phyloP scores from a whole-genome alignment of 371 early-diverging fungal species.

The Apophysomyces trapeziformis region DNA sequence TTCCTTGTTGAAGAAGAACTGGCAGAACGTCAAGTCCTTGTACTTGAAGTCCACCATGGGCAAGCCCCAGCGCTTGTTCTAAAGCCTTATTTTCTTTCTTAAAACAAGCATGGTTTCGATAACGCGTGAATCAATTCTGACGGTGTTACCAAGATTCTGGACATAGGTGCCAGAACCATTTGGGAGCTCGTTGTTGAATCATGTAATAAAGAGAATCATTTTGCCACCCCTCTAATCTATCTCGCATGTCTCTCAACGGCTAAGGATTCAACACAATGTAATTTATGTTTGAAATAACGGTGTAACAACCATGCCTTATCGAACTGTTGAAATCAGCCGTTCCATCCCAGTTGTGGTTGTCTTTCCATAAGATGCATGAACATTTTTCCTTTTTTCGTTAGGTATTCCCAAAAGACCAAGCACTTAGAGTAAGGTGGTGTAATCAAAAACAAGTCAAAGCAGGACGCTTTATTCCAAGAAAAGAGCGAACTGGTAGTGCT shows the following conservation, averaged over 20 bases:
- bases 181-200: slow-evolving; percentile 16
- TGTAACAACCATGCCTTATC: too few relatives aligned
- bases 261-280: too few relatives aligned
- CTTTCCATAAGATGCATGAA: too few relatives aligned
- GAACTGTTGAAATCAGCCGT: too few relatives aligned
- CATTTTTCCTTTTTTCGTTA: too few relatives aligned
- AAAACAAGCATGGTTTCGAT: slow-evolving; percentile 6
- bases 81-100: slow-evolving; percentile 23
- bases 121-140: slow-evolving; percentile 18
- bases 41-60: slow-evolving; percentile 99
- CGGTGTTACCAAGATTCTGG: slow-evolving; percentile 21
- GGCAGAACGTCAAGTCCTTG: slow-evolving; percentile 99
- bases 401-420: too few relatives aligned
- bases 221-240: not conserved
- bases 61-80: slow-evolving; percentile 88
- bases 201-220: not conserved
- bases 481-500: not conserved
- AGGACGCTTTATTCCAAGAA: too few relatives aligned
- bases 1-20: slow-evolving; percentile 98
- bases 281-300: too few relatives aligned
- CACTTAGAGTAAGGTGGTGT: too few relatives aligned
- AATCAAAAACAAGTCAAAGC: too few relatives aligned
- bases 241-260: too few relatives aligned
- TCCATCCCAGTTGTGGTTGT: too few relatives aligned
- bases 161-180: slow-evolving; percentile 22